Percentiles rank a stretch among this genome's conserved stretches.
phyloP scores from a whole-genome alignment of 805 yeast species.

The Lachancea cidri region DNA sequence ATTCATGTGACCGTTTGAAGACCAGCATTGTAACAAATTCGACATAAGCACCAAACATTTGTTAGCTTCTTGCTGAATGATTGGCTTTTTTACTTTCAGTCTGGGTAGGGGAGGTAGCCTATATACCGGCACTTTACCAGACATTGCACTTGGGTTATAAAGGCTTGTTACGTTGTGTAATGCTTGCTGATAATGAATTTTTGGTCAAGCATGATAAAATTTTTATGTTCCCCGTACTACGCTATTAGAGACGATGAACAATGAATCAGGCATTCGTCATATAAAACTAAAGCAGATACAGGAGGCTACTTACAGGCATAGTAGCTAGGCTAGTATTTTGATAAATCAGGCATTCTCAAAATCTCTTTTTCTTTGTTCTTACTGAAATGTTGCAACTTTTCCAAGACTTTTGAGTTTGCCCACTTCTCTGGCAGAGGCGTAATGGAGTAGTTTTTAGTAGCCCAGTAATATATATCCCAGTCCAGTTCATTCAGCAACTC shows the following conservation, averaged over 20 bases:
- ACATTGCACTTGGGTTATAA: conserved; percentile 15
- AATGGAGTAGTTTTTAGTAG: conserved; percentile 72
- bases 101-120: conserved; percentile 70
- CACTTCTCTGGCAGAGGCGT: conserved; percentile 87
- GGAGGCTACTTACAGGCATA: not conserved
- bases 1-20: conserved; percentile 85
- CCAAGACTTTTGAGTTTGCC: conserved; percentile 62
- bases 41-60: conserved; percentile 81
- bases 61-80: conserved; percentile 51
- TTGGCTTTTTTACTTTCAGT: conserved; percentile 63
- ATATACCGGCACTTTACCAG: conserved; percentile 36
- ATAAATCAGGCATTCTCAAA: conserved; percentile 79
- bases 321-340: conserved; percentile 16
- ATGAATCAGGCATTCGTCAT: not conserved
- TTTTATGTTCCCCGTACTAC: not conserved
- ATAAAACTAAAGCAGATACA: not conserved
- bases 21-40: conserved; percentile 89
- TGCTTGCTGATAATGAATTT: not conserved
- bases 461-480: conserved; percentile 99
- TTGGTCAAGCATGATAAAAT: not conserved
- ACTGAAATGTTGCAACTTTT: conserved; percentile 64
- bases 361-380: conserved; percentile 67
- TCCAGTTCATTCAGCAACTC: conserved; percentile 85
- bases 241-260: not conserved
- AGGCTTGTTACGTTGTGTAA: too few relatives aligned